Evolutionary conservation across 1,284 basidiomycete species (phyloP).

Genomic region (Blastosporella zonata): DNA sequence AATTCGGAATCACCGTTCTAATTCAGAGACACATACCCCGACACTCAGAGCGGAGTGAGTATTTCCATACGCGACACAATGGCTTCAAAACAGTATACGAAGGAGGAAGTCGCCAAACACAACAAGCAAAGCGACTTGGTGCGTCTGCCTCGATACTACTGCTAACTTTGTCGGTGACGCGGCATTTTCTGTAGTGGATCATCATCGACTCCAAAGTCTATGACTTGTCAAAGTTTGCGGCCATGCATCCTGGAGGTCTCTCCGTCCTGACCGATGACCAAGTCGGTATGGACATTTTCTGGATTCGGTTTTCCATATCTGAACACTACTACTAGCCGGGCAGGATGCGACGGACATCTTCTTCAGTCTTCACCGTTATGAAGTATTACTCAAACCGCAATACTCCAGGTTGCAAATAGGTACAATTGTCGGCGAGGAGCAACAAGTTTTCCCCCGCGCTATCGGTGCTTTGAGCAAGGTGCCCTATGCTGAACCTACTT

Average conservation of each 20-base stretch:
- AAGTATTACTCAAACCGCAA: conserved; percentile 69
- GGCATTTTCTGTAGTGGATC: conserved; percentile 57
- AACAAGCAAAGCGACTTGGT: conserved; percentile 34
- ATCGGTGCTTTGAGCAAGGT: conserved; percentile 58
- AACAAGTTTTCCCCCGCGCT: conserved; percentile 43
- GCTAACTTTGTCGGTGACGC: background rate
- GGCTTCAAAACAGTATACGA: conserved; percentile 35
- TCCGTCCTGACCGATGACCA: conserved; percentile 72
- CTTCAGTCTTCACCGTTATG: conserved; percentile 74
- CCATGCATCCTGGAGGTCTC: conserved; percentile 80
- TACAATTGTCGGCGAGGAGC: conserved; percentile 54
- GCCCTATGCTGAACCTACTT: conserved; percentile 78
- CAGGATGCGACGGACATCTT: conserved; percentile 76
- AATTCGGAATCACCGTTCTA: background rate
- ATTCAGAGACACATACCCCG: background rate
- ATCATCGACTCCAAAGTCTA: conserved; percentile 83
- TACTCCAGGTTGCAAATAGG: conserved; percentile 68
- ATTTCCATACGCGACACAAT: conserved; percentile 21
- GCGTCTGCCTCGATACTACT: conserved; percentile 7
- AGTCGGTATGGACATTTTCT: conserved; percentile 44
- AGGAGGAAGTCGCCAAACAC: conserved; percentile 41
- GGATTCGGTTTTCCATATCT: background rate
- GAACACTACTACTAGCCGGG: conserved; percentile 40
- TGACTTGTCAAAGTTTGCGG: conserved; percentile 75
- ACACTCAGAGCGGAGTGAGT: background rate